A percentile compares a stretch with the other conserved stretches of the same genome.
phyloP scores from a whole-genome alignment of 1,139 yeast species.

The Geotrichum aggregatum region DNA sequence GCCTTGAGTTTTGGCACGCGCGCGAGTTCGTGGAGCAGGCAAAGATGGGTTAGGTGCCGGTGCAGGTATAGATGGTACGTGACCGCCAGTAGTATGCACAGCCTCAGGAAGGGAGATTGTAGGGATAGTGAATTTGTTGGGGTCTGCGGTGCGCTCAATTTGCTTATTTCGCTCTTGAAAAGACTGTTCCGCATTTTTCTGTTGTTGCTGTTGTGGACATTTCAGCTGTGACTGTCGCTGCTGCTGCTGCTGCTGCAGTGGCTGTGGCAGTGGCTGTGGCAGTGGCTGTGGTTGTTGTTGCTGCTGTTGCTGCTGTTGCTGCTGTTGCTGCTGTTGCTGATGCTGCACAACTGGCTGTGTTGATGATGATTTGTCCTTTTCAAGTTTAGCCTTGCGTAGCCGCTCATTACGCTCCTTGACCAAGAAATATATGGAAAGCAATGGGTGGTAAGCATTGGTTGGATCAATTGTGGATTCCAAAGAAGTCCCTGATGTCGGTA shows the following conservation, averaged over 20 bases:
- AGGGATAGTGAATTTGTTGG: conserved; percentile 18
- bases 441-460: conserved; percentile 85
- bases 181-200: not conserved
- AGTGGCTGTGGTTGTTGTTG: conserved; percentile 21
- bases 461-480: conserved; percentile 54
- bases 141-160: conserved; percentile 1
- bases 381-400: conserved; percentile 47
- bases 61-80: not conserved
- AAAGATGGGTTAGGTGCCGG: conserved; percentile 21
- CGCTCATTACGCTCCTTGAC: conserved; percentile 77
- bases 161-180: conserved; percentile 9
- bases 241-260: conserved; percentile 11
- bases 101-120: conserved; percentile 22
- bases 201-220: conserved; percentile 25
- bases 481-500: conserved; percentile 7
- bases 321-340: conserved; percentile 21
- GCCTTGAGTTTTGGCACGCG: conserved; percentile 32
- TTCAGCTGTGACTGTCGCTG: conserved; percentile 23
- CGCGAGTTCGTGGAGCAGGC: conserved; percentile 23
- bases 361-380: conserved; percentile 23
- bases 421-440: conserved; percentile 77
- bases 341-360: conserved; percentile 13
- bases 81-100: conserved; percentile 16
- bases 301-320: conserved; percentile 23
- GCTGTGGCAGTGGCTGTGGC: conserved; percentile 20